These are phyloP conservation scores for Neurospora hispaniola DNA, from an alignment of 495 filamentous ascomycete species.

Conservation along the genomic window DNA sequence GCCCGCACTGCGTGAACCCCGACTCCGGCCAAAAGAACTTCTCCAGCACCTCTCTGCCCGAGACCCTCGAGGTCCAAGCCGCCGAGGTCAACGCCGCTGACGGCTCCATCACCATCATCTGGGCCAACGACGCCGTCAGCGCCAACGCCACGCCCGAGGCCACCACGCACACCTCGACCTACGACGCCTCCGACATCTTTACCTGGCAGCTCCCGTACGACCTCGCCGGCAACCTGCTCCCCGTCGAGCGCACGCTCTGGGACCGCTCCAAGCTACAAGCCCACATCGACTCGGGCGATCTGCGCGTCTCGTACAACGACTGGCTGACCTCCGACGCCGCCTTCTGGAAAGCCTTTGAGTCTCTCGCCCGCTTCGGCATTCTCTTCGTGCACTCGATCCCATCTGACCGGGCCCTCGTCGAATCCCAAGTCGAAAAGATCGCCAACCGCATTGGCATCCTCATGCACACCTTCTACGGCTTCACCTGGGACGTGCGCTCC, in stretches of 20 bases:
- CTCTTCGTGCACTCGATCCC: slow-evolving; percentile 67
- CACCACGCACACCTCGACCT: slow-evolving; percentile 9
- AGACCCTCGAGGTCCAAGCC: slow-evolving; percentile 30
- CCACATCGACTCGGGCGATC: slow-evolving; percentile 8
- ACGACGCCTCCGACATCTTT: slow-evolving; percentile 3
- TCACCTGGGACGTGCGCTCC: slow-evolving; percentile 76
- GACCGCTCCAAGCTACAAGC: slow-evolving; percentile 27
- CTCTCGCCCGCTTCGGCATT: slow-evolving; percentile 51
- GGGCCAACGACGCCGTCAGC: slow-evolving; percentile 28
- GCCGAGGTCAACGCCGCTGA: slow-evolving; percentile 20
- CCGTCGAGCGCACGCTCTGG: slow-evolving; percentile 13
- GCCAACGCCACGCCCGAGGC: slow-evolving; percentile 16
- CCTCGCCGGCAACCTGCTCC: neutral
- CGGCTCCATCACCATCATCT: slow-evolving; percentile 43
- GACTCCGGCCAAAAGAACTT: slow-evolving; percentile 78
- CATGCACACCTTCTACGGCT: slow-evolving; percentile 78
- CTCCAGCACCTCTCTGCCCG: slow-evolving; percentile 59
- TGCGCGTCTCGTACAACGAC: slow-evolving; percentile 50
- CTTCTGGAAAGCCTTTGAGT: slow-evolving; percentile 43
- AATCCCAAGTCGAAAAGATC: slow-evolving; percentile 54
- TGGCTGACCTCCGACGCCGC: slow-evolving; percentile 48
- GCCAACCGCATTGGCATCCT: slow-evolving; percentile 61
- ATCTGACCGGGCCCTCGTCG: slow-evolving; percentile 22
- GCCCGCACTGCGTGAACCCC: slow-evolving; percentile 59
- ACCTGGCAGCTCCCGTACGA: neutral